Evolutionary conservation across 176 grass and related monocot species (phyloP).

Genomic region (Lolium rigidum): DNA sequence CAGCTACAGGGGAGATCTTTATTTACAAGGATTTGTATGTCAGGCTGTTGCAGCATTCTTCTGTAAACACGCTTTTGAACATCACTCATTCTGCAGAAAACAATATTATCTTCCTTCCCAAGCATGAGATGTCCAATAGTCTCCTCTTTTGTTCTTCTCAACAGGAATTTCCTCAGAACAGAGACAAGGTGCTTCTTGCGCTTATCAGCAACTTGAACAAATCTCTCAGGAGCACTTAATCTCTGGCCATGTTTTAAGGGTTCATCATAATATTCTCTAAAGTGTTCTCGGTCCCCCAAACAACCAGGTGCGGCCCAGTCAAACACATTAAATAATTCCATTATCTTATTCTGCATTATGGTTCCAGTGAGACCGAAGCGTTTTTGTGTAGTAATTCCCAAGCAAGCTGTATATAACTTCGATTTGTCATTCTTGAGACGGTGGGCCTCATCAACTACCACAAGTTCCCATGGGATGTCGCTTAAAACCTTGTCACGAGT

Average conservation of each 20-base stretch:
- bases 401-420: slow-evolving; percentile 76
- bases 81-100: slow-evolving; percentile 98
- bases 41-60: slow-evolving; percentile 95
- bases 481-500: slow-evolving; percentile 84
- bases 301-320: slow-evolving; percentile 90
- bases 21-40: slow-evolving; percentile 93
- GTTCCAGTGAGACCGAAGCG: slow-evolving; percentile 93
- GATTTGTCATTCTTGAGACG: slow-evolving; percentile 95
- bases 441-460: slow-evolving; percentile 95
- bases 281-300: slow-evolving; percentile 87
- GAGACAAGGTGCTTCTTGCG: slow-evolving; percentile 90
- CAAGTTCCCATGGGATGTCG: slow-evolving; percentile 79
- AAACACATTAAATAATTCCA: slow-evolving; percentile 98
- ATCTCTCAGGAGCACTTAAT: slow-evolving; percentile 89
- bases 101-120: slow-evolving; percentile 97
- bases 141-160: slow-evolving; percentile 96
- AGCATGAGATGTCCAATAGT: slow-evolving; percentile 98
- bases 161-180: slow-evolving; percentile 75
- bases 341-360: slow-evolving; percentile 92
- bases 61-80: slow-evolving; percentile 94
- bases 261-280: slow-evolving; percentile 86
- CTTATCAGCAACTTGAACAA: slow-evolving; percentile 80
- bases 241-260: slow-evolving; percentile 94
- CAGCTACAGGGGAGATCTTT: slow-evolving; percentile 88
- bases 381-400: slow-evolving; percentile 79